phyloP scores from a whole-genome alignment of 2,329 filamentous ascomycete species.

The Pestalotiopsis sp. region DNA sequence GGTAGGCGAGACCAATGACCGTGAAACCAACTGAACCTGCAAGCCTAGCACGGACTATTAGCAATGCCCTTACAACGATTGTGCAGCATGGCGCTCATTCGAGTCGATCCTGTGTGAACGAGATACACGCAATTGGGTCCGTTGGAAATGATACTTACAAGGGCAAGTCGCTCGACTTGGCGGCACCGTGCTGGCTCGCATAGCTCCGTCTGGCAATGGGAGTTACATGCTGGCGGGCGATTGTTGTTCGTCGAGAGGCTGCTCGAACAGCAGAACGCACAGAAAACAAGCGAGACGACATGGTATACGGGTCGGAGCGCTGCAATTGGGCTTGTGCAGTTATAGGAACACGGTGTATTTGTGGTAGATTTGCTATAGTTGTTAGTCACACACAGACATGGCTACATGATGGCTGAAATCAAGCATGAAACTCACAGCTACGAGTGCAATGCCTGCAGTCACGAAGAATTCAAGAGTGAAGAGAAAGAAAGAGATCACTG shows the following conservation, averaged over 20 bases:
- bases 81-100: not conserved
- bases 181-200: constrained; percentile 17
- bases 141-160: constrained; percentile 23
- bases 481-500: not conserved
- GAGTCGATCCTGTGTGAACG: not conserved
- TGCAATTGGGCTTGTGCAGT: too few species aligned
- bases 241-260: constrained; percentile 12
- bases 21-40: constrained; percentile 26
- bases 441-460: too few species aligned
- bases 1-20: constrained; percentile 21
- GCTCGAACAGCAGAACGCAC: constrained; percentile 22
- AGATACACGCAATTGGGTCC: not conserved
- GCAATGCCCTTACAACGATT: not conserved
- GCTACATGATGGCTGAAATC: too few species aligned
- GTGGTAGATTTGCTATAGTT: too few species aligned
- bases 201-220: constrained; percentile 19
- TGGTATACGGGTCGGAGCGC: constrained; percentile 11
- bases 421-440: too few species aligned
- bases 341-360: too few species aligned
- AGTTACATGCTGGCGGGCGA: constrained; percentile 10
- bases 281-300: constrained; percentile 25
- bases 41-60: constrained; percentile 20
- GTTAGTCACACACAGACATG: too few species aligned
- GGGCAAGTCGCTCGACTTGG: constrained; percentile 30
- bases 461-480: too few species aligned